Evolutionary conservation across 169 alveolate species (phyloP).

Genomic region (Plasmodium gaboni): DNA sequence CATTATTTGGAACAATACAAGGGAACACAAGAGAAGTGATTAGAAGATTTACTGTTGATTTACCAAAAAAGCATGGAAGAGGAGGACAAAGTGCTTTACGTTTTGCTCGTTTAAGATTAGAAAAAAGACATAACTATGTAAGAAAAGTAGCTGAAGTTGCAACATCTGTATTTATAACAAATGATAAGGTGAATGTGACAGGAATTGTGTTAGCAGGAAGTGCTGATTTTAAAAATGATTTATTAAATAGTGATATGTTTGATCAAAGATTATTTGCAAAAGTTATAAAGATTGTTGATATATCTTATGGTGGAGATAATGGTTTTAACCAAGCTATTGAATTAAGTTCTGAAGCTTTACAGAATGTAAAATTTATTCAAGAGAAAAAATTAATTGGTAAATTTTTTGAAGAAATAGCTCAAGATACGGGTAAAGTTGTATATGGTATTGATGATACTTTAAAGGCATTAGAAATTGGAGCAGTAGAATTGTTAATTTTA

Average conservation of each 20-base stretch:
- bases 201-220: constrained; percentile 97
- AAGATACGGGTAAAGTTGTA: constrained; percentile 97
- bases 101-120: constrained; percentile 99
- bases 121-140: constrained; percentile 98
- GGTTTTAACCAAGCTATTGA: constrained; percentile 99
- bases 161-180: constrained; percentile 95
- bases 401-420: constrained; percentile 98
- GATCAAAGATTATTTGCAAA: constrained; percentile 96
- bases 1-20: constrained; percentile 96
- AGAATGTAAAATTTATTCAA: constrained; percentile 92
- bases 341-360: constrained; percentile 94
- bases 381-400: constrained; percentile 92
- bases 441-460: constrained; percentile 97
- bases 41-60: constrained; percentile 96
- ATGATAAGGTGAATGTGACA: constrained; percentile 94
- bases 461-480: constrained; percentile 96
- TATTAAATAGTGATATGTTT: constrained; percentile 93
- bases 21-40: constrained; percentile 94
- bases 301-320: constrained; percentile 99
- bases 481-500: constrained; percentile 94
- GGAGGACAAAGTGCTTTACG: constrained; percentile 99
- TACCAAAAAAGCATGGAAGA: constrained; percentile 99
- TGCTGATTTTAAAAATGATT: constrained; percentile 98
- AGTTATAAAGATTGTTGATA: constrained; percentile 96
- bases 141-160: constrained; percentile 99